These are phyloP conservation scores for Helotiales sp. DNA, from an alignment of 2,329 filamentous ascomycete genomes.

Conservation along the genomic window DNA sequence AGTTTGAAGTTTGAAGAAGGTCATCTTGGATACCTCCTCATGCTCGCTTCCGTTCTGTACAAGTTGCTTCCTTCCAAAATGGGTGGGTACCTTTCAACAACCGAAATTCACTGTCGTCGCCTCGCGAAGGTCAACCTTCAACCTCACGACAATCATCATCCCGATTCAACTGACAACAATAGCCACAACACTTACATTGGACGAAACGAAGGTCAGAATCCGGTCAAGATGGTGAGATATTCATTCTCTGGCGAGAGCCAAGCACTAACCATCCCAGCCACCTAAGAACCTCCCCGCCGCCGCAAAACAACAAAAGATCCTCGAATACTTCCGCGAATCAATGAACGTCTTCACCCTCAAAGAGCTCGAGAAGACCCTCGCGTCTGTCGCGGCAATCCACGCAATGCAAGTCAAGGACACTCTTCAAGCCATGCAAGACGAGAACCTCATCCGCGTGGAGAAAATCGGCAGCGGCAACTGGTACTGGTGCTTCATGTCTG, in stretches of 20 bases:
- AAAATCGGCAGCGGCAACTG: conserved; percentile 75
- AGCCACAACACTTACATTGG: background rate
- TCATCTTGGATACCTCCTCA: background rate
- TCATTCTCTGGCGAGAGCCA: background rate
- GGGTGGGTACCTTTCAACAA: background rate
- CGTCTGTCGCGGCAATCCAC: conserved; percentile 65
- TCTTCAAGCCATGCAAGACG: conserved; percentile 64
- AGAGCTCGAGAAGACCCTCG: conserved; percentile 69
- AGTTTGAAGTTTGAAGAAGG: background rate
- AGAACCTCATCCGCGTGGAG: conserved; percentile 65
- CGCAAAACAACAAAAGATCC: conserved; percentile 62
- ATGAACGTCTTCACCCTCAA: conserved; percentile 68
- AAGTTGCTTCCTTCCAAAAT: too few species aligned
- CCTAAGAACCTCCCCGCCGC: conserved; percentile 62
- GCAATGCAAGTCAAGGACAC: conserved; percentile 72
- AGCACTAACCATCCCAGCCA: conserved; percentile 36
- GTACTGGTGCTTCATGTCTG: conserved; percentile 71
- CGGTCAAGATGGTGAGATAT: conserved; percentile 6
- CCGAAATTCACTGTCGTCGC: background rate
- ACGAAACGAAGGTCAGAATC: background rate
- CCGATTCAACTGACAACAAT: background rate
- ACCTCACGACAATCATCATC: background rate
- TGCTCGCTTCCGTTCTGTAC: background rate
- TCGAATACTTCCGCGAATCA: conserved; percentile 63
- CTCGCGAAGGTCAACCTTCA: background rate